Base-by-base conservation (phyloP, 768 basidiomycete species). In the Serendipita vermifera region DNA sequence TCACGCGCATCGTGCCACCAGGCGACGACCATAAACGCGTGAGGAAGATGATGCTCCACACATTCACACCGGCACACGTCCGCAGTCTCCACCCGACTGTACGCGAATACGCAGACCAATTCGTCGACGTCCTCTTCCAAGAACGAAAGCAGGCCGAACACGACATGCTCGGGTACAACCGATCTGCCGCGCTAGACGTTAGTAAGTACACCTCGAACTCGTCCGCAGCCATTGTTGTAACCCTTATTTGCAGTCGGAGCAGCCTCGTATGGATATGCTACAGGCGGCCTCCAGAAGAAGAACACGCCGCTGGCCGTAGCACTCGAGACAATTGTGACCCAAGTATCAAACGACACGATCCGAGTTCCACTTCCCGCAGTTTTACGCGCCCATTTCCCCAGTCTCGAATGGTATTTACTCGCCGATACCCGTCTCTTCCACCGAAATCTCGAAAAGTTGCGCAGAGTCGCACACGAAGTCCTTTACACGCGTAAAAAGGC, bases 401-500 rank as follows among this genome's bases (percentile, higher is more conserved):
- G 46, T 27, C 46, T 51, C 22, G 46, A 51, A 51, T 51, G 46
- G 46, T 51, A 31, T 15, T n/a, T 51, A 5, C 24, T 51, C 5
- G 46, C 46, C 5, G 46, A 51, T 2, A 22, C 46, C 17, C 46
- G 46, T 22, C 46, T 51, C 2, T 51, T 51, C 2, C 22, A 51
- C n/a, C 46, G 46, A 22, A 51, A 51, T 26, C 22, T 51, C 46
- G 31, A 51, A 29, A 20, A 51, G 7, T 29, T 51, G 29, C 5
- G 46, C 9, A 51, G 31, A 29, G 46, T 51, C 9, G 46, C 46
- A 51, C 31, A 51, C 29, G 46, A 51, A n/a, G 46, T 51, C 9
- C n/a, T 51, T 9, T 51, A 51, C 31, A 51, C 31, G 46, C 46
- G 46, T n/a, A 51, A 51, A 51, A 29, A 51, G 3, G 46, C 46